phyloP scores from a whole-genome alignment of 1,284 basidiomycete species.

The Bjerkandera adusta region DNA sequence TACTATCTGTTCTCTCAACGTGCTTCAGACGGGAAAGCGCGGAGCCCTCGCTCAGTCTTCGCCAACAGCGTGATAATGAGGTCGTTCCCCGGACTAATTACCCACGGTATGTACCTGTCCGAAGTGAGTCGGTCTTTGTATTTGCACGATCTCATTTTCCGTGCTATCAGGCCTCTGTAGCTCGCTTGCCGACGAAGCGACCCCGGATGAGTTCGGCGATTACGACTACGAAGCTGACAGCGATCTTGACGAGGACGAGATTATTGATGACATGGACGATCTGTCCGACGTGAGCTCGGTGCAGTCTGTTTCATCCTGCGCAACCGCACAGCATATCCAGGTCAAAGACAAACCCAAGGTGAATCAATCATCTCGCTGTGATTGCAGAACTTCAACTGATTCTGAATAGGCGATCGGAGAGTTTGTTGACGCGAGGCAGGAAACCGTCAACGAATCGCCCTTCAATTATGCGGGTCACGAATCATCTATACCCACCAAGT shows the following conservation, averaged over 20 bases:
- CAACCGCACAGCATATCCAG: not conserved
- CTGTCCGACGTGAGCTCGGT: not conserved
- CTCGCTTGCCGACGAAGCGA: not conserved
- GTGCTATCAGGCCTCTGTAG: conserved; percentile 7
- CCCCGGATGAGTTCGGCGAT: conserved; percentile 7
- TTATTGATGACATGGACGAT: not conserved
- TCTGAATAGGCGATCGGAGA: not conserved
- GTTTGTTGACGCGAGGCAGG: not conserved
- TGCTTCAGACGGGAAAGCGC: conserved; percentile 10
- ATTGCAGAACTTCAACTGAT: not conserved
- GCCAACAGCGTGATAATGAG: conserved; percentile 19
- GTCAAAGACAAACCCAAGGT: not conserved
- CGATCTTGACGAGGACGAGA: conserved; percentile 16
- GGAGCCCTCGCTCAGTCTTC: conserved; percentile 14
- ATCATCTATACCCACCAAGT: not conserved
- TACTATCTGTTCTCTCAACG: conserved; percentile 20
- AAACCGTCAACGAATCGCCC: not conserved
- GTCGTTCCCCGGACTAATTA: conserved; percentile 13
- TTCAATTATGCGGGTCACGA: not conserved
- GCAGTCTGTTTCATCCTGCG: not conserved
- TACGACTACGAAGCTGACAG: conserved; percentile 15
- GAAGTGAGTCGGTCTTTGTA: conserved; percentile 15
- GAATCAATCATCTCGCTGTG: too few species aligned
- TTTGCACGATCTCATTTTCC: not conserved
- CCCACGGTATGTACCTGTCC: too few species aligned